A percentile compares a stretch with the other conserved stretches of the same genome.
These are phyloP conservation scores for Penicillium parvum DNA, from an alignment of 495 filamentous ascomycete species.

Conservation along the genomic window DNA sequence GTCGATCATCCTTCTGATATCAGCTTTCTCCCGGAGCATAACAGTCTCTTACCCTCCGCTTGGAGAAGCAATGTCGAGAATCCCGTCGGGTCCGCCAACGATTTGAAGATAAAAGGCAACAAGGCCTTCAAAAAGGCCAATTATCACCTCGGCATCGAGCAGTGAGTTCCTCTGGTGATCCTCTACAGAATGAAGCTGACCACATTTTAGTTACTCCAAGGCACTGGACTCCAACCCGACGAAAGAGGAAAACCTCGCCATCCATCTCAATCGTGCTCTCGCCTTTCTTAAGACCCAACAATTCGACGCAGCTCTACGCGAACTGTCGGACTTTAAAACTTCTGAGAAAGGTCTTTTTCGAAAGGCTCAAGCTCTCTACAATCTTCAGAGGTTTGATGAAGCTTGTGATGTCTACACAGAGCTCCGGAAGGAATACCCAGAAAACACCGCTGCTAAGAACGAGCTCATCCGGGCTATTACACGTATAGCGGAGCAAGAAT, in stretches of 20 bases:
- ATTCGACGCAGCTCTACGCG: slow-evolving; percentile 43
- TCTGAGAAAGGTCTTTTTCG: slow-evolving; percentile 44
- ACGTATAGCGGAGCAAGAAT: slow-evolving; percentile 13
- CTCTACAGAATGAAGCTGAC: slow-evolving; percentile 7
- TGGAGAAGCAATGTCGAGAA: slow-evolving; percentile 25
- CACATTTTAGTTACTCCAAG: slow-evolving; percentile 23
- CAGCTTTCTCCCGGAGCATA: slow-evolving; percentile 22
- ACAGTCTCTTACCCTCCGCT: slow-evolving; percentile 26
- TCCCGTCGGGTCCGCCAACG: slow-evolving; percentile 18
- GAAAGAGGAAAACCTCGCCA: slow-evolving; percentile 9
- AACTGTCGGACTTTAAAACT: slow-evolving; percentile 21
- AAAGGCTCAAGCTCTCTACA: slow-evolving; percentile 42
- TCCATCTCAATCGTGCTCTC: slow-evolving; percentile 44
- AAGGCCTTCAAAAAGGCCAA: slow-evolving; percentile 17
- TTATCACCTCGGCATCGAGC: slow-evolving; percentile 20
- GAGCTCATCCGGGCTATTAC: slow-evolving; percentile 8
- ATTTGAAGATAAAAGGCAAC: slow-evolving; percentile 43
- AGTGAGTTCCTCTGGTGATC: slow-evolving; percentile 13
- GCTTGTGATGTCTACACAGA: slow-evolving; percentile 19
- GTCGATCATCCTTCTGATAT: slow-evolving; percentile 52
- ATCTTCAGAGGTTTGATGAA: slow-evolving; percentile 34
- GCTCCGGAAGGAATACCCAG: slow-evolving; percentile 20
- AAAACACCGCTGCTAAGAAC: slow-evolving; percentile 13
- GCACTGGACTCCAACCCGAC: slow-evolving; percentile 19
- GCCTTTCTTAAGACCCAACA: slow-evolving; percentile 38